These are phyloP conservation scores for Liquidambar formosana DNA, from an alignment of 164 flowering plant species.

Conservation along the genomic window DNA sequence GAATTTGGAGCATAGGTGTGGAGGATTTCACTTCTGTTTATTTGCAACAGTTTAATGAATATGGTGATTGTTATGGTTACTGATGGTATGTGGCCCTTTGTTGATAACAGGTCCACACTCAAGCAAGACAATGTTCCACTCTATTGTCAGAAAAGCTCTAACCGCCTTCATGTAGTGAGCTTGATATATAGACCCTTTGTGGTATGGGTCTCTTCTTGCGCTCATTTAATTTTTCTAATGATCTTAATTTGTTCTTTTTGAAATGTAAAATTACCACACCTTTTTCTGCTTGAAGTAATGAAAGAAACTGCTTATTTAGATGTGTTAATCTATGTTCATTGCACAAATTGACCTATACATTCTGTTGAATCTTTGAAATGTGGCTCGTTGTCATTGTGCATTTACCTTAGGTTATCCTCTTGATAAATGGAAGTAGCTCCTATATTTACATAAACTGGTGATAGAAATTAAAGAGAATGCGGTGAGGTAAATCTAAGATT, in stretches of 20 bases:
- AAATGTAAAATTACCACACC: neutral
- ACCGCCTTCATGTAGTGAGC: conserved; percentile 47
- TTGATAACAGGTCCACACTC: conserved; percentile 29
- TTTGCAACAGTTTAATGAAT: neutral
- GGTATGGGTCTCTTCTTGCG: conserved; percentile 40
- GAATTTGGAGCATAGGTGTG: conserved; percentile 38
- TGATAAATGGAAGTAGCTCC: neutral
- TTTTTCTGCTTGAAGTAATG: conserved; percentile 1
- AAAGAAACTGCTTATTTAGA: neutral
- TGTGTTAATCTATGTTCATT: neutral
- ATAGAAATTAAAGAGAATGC: too few species aligned
- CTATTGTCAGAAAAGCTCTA: conserved; percentile 51
- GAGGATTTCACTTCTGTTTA: neutral
- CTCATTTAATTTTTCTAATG: neutral
- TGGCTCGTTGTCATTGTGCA: too few species aligned
- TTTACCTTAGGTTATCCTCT: neutral
- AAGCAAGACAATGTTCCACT: conserved; percentile 31
- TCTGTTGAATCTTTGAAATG: too few species aligned
- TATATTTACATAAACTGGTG: too few species aligned
- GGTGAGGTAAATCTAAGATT: neutral
- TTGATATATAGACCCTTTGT: conserved; percentile 68
- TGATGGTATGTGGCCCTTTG: conserved; percentile 3
- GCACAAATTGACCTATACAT: too few species aligned
- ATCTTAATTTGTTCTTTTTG: too few species aligned
- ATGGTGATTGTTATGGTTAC: neutral